These are phyloP conservation scores for Magnolia changhungtana DNA, from an alignment of 164 flowering plant species.

Conservation along the genomic window DNA sequence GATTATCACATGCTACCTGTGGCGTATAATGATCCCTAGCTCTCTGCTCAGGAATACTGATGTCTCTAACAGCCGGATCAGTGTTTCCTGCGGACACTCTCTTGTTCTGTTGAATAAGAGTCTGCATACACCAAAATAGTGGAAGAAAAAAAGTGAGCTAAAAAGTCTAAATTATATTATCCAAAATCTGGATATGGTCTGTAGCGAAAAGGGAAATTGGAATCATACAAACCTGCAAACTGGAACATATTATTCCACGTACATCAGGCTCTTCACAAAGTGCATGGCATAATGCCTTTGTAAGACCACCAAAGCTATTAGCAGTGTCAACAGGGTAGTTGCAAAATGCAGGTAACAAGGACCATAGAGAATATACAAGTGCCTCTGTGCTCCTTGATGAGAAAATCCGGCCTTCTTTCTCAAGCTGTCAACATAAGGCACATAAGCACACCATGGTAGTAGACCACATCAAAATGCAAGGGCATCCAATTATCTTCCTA, in stretches of 20 bases:
- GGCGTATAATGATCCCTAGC: constrained; percentile 54
- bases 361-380: constrained; percentile 77
- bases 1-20: constrained; percentile 60
- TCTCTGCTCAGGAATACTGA: constrained; percentile 38
- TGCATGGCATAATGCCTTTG: constrained; percentile 37
- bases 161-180: not conserved
- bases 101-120: constrained; percentile 80
- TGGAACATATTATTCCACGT: constrained; percentile 76
- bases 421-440: constrained; percentile 48
- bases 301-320: constrained; percentile 60
- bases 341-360: constrained; percentile 91
- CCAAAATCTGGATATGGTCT: not conserved
- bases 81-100: constrained; percentile 37
- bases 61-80: constrained; percentile 31
- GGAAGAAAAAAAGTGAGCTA: not conserved
- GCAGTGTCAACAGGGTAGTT: constrained; percentile 88
- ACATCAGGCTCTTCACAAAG: constrained; percentile 60
- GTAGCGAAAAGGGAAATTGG: not conserved
- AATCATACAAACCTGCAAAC: constrained; percentile 41
- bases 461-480: not conserved
- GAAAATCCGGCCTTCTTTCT: constrained; percentile 54
- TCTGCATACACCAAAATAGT: constrained; percentile 14
- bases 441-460: not conserved
- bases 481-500: not conserved
- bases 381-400: constrained; percentile 71